A percentile compares a stretch with the other conserved stretches of the same genome.
These are phyloP conservation scores for Plenodomus biglobosus DNA, from an alignment of 2,329 filamentous ascomycete genomes.

Conservation along the genomic window DNA sequence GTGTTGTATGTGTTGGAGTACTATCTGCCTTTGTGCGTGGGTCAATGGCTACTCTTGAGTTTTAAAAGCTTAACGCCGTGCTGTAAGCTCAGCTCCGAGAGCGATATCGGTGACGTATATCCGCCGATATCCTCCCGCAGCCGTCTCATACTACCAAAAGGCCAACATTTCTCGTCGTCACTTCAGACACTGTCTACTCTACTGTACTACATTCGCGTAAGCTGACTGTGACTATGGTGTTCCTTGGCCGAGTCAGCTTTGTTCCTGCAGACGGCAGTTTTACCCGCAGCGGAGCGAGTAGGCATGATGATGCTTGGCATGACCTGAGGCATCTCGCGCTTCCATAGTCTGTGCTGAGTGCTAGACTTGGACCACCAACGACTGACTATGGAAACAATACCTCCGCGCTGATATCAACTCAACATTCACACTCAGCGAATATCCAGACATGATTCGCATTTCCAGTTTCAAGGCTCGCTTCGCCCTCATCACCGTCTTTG, in stretches of 20 bases:
- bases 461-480: conserved; percentile 40
- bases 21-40: conserved; percentile 6
- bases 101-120: conserved; percentile 38
- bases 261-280: conserved; percentile 6
- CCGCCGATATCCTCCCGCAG: conserved; percentile 31
- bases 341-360: conserved; percentile 2
- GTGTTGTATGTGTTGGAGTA: conserved; percentile 7
- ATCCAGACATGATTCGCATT: conserved; percentile 31
- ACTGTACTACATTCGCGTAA: neutral
- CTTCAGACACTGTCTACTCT: neutral
- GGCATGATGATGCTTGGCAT: conserved; percentile 13
- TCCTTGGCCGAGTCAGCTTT: conserved; percentile 6
- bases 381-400: conserved; percentile 1
- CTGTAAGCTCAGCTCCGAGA: conserved; percentile 20
- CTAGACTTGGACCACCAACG: neutral
- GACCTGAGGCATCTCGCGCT: conserved; percentile 14
- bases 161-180: neutral
- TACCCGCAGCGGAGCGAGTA: conserved; percentile 8
- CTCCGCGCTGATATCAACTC: neutral
- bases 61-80: conserved; percentile 18
- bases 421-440: neutral
- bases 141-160: conserved; percentile 27
- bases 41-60: conserved; percentile 7
- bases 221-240: conserved; percentile 2
- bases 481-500: conserved; percentile 53